Evolutionary conservation across 805 yeast species (phyloP), one percentile per base, ranked within the genome.

Genomic region (Saccharomycopsis oosterbeekiorum): DNA sequence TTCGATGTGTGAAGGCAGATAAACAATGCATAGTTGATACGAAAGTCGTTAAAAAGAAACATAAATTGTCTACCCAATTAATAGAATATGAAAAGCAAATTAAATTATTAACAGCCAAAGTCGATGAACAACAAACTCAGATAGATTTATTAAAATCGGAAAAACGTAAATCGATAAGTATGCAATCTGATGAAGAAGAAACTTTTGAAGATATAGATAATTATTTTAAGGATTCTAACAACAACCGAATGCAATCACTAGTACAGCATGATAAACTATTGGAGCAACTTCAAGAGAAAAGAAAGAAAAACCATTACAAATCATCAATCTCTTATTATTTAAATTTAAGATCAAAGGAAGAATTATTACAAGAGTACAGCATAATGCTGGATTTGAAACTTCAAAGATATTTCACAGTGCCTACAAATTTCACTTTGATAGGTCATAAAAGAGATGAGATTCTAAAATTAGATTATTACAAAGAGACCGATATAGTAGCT

Each of bases 1-100:
- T 80, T 12, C 77, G 97, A 51, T 91, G 97, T 69, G 64, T 80
- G 26, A 87, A 84, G 69, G 77, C 86, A 36, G 78, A 80, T 50
- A 77, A 84, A 64, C 71, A 71, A 40, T 91, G 97, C 73, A 84
- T 83, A 63, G 83, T 86, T 59, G 90, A 88, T 66, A 68, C 82
- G 15, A 78, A 81, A 17, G 87, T 83, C 29, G 39, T 59, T 12
- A 17, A 37, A 21, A 61, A 59, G 41, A 37, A 55, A 12, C 53
- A 55, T 29, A 50, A 56, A 41, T 17, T 26, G 11, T 21, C 34
- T 8, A 21, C 21, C 19, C 50, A 58, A 19, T 47, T 58, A 19
- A 15, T 12, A 34, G 36, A 59, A 39, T 57, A 47, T 47, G 53
- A 47, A 47, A 47, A 21, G 14, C 53, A 47, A 14, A 24, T 47